These are phyloP conservation scores for Sclerotinia sclerotiorum DNA, from an alignment of 2,329 filamentous ascomycete genomes.

Conservation along the genomic window DNA sequence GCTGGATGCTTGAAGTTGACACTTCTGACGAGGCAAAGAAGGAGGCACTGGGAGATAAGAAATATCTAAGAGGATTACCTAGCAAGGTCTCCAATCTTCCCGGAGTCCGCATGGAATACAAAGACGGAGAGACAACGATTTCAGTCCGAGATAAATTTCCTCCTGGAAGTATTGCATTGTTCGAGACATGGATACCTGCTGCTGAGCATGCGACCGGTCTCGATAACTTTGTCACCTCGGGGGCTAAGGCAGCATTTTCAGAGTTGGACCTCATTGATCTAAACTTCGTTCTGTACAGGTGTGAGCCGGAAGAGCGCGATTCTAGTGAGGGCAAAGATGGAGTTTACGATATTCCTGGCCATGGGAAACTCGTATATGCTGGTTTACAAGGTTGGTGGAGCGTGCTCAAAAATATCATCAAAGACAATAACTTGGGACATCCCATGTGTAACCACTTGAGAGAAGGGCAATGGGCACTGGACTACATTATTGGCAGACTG, in stretches of 20 bases:
- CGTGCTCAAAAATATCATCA: slow-evolving; percentile 78
- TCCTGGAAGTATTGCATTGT: slow-evolving; percentile 89
- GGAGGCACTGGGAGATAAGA: slow-evolving; percentile 65
- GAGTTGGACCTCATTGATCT: slow-evolving; percentile 76
- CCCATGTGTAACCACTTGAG: slow-evolving; percentile 91
- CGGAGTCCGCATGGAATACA: slow-evolving; percentile 70
- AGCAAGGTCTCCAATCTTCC: slow-evolving; percentile 74
- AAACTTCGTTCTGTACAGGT: slow-evolving; percentile 89
- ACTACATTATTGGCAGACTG: slow-evolving; percentile 79
- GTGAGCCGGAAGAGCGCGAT: slow-evolving; percentile 84
- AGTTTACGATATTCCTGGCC: slow-evolving; percentile 81
- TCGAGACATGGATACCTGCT: slow-evolving; percentile 92
- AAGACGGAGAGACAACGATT: slow-evolving; percentile 73
- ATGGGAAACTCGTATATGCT: slow-evolving; percentile 86
- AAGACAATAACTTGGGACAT: slow-evolving; percentile 87
- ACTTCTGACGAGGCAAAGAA: slow-evolving; percentile 67
- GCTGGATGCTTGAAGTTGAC: slow-evolving; percentile 91
- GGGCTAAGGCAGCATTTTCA: slow-evolving; percentile 74
- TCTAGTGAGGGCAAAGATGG: slow-evolving; percentile 78
- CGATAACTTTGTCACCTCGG: slow-evolving; percentile 82
- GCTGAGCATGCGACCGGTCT: slow-evolving; percentile 81
- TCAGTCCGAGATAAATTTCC: slow-evolving; percentile 80
- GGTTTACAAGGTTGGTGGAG: slow-evolving; percentile 99
- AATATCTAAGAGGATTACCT: slow-evolving; percentile 76
- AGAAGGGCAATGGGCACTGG: slow-evolving; percentile 86